A percentile compares a stretch with the other conserved stretches of the same genome.
phyloP scores from a whole-genome alignment of 2,329 filamentous ascomycete species.

The Corinectria fuckeliana region DNA sequence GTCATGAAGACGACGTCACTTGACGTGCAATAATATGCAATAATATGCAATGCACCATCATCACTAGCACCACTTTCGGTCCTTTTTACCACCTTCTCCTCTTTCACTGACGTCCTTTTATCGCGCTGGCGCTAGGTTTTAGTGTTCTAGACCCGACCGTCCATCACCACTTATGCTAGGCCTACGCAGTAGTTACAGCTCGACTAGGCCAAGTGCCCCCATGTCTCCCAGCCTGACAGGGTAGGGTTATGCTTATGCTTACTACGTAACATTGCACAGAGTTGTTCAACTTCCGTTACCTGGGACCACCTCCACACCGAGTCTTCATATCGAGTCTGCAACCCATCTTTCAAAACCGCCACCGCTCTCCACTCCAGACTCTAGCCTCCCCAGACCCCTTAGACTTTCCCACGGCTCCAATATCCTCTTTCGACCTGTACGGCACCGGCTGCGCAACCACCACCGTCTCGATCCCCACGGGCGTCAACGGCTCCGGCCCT shows the following conservation, averaged over 20 bases:
- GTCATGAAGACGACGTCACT: not conserved
- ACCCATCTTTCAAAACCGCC: conserved; percentile 41
- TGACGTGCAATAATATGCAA: not conserved
- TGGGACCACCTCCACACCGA: not conserved
- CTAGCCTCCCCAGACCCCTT: conserved; percentile 1
- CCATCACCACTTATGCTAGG: no score
- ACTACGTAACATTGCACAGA: no score
- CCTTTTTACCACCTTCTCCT: not conserved
- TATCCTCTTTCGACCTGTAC: conserved; percentile 33
- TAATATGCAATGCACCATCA: not conserved
- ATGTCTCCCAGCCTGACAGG: not conserved
- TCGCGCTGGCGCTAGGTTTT: not conserved
- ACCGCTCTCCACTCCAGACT: conserved; percentile 3
- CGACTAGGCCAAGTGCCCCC: not conserved
- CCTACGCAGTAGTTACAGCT: no score
- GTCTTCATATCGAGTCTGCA: conserved; percentile 27
- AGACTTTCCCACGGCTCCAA: conserved; percentile 15
- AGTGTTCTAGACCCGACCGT: not conserved
- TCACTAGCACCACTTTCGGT: not conserved
- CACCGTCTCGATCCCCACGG: conserved; percentile 82
- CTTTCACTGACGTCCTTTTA: not conserved
- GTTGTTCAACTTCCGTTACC: not conserved
- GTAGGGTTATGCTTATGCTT: not conserved
- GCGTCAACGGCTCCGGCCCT: conserved; percentile 75
- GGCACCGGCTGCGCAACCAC: conserved; percentile 74